These are phyloP conservation scores for Cryphonectria carpinicola DNA, from an alignment of 2,329 filamentous ascomycete species.

Conservation along the genomic window DNA sequence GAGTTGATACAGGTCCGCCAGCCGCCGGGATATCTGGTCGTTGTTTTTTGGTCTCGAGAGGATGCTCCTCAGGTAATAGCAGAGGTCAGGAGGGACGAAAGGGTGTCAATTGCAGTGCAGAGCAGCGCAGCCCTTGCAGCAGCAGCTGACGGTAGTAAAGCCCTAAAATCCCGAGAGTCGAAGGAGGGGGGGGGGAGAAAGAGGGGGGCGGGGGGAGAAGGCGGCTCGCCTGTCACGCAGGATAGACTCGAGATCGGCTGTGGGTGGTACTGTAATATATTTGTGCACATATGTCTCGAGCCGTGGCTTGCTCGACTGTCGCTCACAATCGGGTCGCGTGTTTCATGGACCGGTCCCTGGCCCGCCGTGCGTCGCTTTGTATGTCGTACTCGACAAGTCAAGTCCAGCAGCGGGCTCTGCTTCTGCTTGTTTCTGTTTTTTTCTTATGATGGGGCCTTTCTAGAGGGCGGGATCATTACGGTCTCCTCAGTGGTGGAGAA, in stretches of 20 bases:
- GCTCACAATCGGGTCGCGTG: conserved; percentile 14
- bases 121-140: background rate
- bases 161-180: background rate
- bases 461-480: background rate
- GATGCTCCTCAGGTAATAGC: background rate
- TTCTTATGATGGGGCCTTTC: background rate
- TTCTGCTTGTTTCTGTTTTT: background rate
- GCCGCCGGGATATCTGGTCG: background rate
- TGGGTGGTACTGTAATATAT: conserved; percentile 10
- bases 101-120: background rate
- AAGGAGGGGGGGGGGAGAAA: background rate
- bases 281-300: conserved; percentile 11
- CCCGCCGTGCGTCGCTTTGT: conserved; percentile 12
- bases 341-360: conserved; percentile 18
- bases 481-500: background rate
- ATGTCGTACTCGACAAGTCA: conserved; percentile 2
- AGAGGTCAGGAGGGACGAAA: background rate
- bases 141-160: background rate
- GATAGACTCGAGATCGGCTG: conserved; percentile 8
- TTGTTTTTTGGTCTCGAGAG: background rate
- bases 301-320: conserved; percentile 18
- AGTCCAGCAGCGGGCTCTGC: background rate
- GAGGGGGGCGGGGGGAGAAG: too few relatives aligned
- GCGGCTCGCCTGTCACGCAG: background rate
- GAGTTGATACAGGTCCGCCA: background rate